Base-by-base conservation (phyloP, 2,329 filamentous ascomycete species). In the Cordyceps fumosorosea region DNA sequence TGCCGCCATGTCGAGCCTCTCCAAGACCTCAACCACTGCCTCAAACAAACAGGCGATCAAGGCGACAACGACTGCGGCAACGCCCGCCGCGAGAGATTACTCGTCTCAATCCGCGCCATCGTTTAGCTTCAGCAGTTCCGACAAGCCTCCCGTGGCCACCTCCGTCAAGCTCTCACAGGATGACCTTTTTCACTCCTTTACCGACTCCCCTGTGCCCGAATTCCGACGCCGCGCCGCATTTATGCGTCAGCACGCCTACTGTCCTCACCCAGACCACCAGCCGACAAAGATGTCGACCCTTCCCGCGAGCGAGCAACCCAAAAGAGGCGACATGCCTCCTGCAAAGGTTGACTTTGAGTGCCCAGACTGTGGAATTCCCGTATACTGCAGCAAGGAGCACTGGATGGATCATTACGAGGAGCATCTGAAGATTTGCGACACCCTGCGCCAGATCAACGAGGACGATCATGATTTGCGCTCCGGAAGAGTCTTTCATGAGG, bases 331-430 rank as follows among this genome's bases (percentile, higher is more conserved):
- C 45, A 75, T 86, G 64, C 82, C 91, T 11, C 89, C 93, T 0
- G 87, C 88, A 18, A 91, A 96, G 75, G 91, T 97, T 58, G 82
- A 89, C 67, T 97, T 96, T 71, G 95, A 98, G 75, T 99, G 95
- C 70, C 93, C 95, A 0, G 93, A 99, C 74, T 99, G 95, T 69
- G 95, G 95, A 16, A 84, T 98, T 48, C 93, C 96, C 0, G 87
- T 96, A 7, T 96, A 95, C 73, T 99, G 95, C 78, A 93, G 87
- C 68, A 90, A 97, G 75, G 89, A 91, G 68, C 95, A 99, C 74
- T 98, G 93, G 90, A 91, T 90, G 72, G 91, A 96, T 68, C 91
- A 98, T 74, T 99, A 96, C 71, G 93, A 98, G 75, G 84, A 87
- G 20, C 95, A 99, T 75, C 75, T 99, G 64, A 85, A 97, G 71